These are phyloP conservation scores for Pseudogymnoascus sp. DNA, from an alignment of 2,329 filamentous ascomycete genomes.

Conservation along the genomic window DNA sequence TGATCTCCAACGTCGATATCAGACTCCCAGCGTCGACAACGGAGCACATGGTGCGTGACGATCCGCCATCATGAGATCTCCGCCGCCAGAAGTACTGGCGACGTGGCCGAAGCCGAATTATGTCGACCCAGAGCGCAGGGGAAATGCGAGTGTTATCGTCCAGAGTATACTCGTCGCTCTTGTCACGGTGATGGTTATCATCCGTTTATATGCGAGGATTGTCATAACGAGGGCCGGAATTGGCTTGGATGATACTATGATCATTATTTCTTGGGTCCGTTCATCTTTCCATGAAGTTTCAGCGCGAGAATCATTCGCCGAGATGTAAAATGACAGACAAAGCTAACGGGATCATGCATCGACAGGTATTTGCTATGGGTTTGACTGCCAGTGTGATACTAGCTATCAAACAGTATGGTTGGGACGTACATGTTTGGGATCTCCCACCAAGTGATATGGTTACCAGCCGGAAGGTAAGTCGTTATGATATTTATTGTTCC, in stretches of 20 bases:
- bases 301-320: background rate
- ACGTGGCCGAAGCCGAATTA: slow-evolving; percentile 42
- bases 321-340: background rate
- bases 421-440: slow-evolving; percentile 36
- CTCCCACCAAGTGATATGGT: background rate
- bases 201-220: slow-evolving; percentile 41
- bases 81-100: slow-evolving; percentile 32
- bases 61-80: slow-evolving; percentile 27
- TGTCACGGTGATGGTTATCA: slow-evolving; percentile 32
- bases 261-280: slow-evolving; percentile 33
- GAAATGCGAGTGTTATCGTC: slow-evolving; percentile 34
- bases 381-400: slow-evolving; percentile 29
- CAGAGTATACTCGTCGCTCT: slow-evolving; percentile 32
- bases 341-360: background rate
- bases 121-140: slow-evolving; percentile 36
- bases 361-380: slow-evolving; percentile 28
- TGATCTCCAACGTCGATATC: background rate
- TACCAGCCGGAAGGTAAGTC: background rate
- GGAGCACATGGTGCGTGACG: background rate
- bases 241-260: slow-evolving; percentile 40
- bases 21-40: background rate
- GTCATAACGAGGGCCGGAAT: slow-evolving; percentile 34
- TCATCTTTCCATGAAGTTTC: background rate
- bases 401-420: slow-evolving; percentile 27
- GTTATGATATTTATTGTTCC: background rate